These are phyloP conservation scores for Cytospora schulzeri DNA, from an alignment of 2,329 filamentous ascomycete genomes.

Conservation along the genomic window DNA sequence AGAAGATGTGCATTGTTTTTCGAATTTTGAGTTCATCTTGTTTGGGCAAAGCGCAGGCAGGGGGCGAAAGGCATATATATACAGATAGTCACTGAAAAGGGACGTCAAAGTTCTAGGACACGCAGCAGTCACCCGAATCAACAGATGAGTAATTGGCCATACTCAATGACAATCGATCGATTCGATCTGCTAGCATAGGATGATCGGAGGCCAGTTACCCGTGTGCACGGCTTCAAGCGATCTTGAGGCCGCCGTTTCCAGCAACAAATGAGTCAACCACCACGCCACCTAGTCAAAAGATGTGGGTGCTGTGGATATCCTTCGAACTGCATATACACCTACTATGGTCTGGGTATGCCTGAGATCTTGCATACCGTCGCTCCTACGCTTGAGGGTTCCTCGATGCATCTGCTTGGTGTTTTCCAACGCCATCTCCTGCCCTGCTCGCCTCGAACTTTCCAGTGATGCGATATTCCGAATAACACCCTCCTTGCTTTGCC, in stretches of 20 bases:
- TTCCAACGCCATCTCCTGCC: neutral
- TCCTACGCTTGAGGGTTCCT: neutral
- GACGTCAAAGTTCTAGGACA: neutral
- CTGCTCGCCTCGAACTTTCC: neutral
- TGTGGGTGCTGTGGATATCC: neutral
- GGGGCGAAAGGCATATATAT: neutral
- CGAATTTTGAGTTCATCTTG: neutral
- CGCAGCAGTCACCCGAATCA: neutral
- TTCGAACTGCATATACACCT: neutral
- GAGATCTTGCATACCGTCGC: neutral
- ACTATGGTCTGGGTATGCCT: neutral
- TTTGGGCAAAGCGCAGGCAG: neutral
- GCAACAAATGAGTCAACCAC: neutral
- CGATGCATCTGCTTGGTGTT: neutral
- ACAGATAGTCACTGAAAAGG: neutral
- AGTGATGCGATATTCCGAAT: neutral
- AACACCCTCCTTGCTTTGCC: neutral
- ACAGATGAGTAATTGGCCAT: neutral
- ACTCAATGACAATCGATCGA: neutral
- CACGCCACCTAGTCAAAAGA: neutral
- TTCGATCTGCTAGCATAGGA: neutral
- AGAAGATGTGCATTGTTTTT: neutral
- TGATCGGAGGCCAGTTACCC: neutral
- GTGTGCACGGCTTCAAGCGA: neutral
- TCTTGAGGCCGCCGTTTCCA: neutral